Base-by-base conservation (phyloP, 805 yeast genomes). In the Cyberlindnera petersonii region DNA sequence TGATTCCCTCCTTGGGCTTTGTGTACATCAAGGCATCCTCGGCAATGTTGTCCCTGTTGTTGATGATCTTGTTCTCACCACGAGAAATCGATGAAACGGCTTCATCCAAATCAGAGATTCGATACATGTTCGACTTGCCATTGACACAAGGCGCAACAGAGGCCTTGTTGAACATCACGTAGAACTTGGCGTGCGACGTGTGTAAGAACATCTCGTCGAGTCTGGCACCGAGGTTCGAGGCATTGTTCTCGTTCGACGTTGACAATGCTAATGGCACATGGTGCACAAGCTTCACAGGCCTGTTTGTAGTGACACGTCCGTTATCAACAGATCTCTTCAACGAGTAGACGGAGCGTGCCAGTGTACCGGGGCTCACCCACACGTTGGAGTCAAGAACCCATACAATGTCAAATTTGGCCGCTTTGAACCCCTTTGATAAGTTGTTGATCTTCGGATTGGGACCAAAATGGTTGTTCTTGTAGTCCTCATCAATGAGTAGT, bases 401-500 rank as follows among this genome's bases (percentile, higher is more conserved):
- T 10, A 88, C 49, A 15, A 83, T 72, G 54, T 87, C 95, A 59
- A 75, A 66, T 49, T 75, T 72, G 7, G 95, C 91, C 3, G 60
- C 60, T 27, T 65, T 58, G 54, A 81, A 86, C 6, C 95, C 96
- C 58, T 84, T 84, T n/a, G 87, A 79, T 32, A 87, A 64, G 60
- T 87, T 87, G 61, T 86, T 86, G 39, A 87, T 85, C 60, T 87
- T 87, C 6, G 96, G 96, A 52, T 87, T 87, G 5, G 94, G 93
- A 2, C 95, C 95, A 52, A 66, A 82, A 47, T 71, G 71, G 39
- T 66, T 73, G 24, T 60, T 62, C 7, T 46, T 42, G 5, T 50
- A 61, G 37, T 65, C 48, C n/a, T 39, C 61, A 31, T 77, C 82
- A 2, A 82, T 59, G 44, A 86, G 54, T 5, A 87, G 63, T 44